Conservation (phyloP, 129 eudicot genomes). For the Smallanthus sonchifolius region DNA sequence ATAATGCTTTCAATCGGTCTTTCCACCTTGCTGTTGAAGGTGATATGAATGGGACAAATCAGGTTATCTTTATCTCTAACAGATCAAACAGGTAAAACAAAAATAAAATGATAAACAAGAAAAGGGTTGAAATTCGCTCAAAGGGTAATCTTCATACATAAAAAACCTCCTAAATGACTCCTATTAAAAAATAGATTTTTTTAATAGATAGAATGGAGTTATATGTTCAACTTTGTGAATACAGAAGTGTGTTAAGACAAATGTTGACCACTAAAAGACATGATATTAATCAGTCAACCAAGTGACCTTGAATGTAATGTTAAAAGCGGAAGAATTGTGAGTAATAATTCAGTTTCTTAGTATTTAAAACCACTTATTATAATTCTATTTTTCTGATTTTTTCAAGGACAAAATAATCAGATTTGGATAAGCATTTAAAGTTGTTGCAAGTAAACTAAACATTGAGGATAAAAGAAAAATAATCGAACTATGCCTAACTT, state of each 20-base stretch:
- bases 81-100: neutral
- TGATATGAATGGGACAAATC: neutral
- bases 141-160: neutral
- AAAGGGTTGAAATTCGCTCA: neutral
- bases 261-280: neutral
- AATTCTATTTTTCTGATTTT: neutral
- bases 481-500: neutral
- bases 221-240: neutral
- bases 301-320: neutral
- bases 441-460: neutral
- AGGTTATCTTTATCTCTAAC: neutral
- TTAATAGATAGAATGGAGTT: neutral
- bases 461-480: neutral
- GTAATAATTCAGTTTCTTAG: neutral
- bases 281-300: neutral
- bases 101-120: neutral
- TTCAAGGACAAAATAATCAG: neutral
- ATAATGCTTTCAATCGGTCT: neutral
- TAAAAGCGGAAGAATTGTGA: neutral
- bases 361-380: neutral
- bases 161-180: neutral
- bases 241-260: neutral
- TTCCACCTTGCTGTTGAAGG: neutral
- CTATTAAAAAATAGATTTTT: neutral
- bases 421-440: neutral